Conservation (phyloP, 2,329 filamentous ascomycete species). For the Scedosporium aurantiacum region DNA sequence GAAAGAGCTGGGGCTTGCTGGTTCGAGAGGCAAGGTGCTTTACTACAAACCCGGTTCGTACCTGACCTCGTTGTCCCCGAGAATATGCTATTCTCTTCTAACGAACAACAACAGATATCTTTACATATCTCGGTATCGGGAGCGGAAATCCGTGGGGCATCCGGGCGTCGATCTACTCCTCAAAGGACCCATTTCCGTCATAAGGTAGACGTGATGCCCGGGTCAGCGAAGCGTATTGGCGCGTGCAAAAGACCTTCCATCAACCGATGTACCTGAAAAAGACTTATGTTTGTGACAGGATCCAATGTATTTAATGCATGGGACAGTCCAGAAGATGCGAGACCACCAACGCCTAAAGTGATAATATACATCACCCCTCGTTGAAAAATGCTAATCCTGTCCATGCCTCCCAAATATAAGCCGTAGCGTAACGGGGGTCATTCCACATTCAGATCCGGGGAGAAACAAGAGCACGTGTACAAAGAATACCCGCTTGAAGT, state of each 20-base stretch:
- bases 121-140: conserved; percentile 54
- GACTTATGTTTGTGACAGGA: too few species aligned
- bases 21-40: conserved; percentile 35
- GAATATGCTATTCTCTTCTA: conserved; percentile 4
- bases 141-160: conserved; percentile 51
- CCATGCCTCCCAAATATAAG: background rate
- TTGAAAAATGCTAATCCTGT: background rate
- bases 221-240: background rate
- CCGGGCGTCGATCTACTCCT: conserved; percentile 42
- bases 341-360: background rate
- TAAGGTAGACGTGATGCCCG: background rate
- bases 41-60: conserved; percentile 68
- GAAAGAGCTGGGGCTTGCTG: conserved; percentile 49
- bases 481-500: too few species aligned
- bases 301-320: background rate
- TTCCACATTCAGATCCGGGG: too few species aligned
- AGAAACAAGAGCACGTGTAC: too few species aligned
- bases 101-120: conserved; percentile 41
- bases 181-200: conserved; percentile 6
- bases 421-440: background rate
- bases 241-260: too few species aligned
- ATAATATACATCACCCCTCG: background rate
- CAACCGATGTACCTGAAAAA: too few species aligned
- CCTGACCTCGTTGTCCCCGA: background rate
- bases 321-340: background rate